Base-by-base conservation (phyloP, 495 filamentous ascomycete species). In the Xylaria palmicola region DNA sequence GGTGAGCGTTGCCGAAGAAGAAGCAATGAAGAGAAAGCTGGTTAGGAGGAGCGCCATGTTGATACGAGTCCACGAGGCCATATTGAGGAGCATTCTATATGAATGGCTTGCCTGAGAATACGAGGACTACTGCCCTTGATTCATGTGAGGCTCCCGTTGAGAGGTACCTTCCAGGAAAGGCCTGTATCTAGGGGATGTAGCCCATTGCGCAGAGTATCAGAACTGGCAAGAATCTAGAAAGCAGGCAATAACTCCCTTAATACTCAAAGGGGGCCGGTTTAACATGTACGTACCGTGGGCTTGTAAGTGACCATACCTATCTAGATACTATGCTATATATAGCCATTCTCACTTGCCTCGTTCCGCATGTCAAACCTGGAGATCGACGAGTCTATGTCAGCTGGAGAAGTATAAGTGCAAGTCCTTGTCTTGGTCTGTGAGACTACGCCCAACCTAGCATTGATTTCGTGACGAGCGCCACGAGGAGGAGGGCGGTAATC, bases 1-100 rank as follows among this genome's bases (percentile, higher is more conserved):
- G 4, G 56, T 59, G 44, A 59, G n/a, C 13, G 56, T 5, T 37
- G 56, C 56, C 0, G 56, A 40, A 15, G 56, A 29, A 8, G 45
- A 41, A 3, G 45, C 17, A 17, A 41, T 20, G 36, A 59, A 41
- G 0, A 59, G 45, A n/a, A 22, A 41, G 22, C 19, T 32, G 22
- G 26, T 32, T 12, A 59, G n/a, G 13, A 59, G 22, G 0, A 50
- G 36, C 10, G 34, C 56, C 32, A 20, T 15, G 5, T 17, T 49
- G 20, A 24, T 19, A 24, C 36, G 56, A 29, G 56, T 24, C 45
- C n/a, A 13, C 17, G 17, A 50, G 45, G 17, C n/a, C 10, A 15
- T 19, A n/a, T 34, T 32, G 6, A 10, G 12, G 7, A 19, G 36
- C 56, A 59, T 59, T 30, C 32, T n/a, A n/a, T n/a, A n/a, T n/a